These are phyloP conservation scores for Aphanomyces invadans DNA, from an alignment of 352 stramenopile genomes.

Conservation along the genomic window DNA sequence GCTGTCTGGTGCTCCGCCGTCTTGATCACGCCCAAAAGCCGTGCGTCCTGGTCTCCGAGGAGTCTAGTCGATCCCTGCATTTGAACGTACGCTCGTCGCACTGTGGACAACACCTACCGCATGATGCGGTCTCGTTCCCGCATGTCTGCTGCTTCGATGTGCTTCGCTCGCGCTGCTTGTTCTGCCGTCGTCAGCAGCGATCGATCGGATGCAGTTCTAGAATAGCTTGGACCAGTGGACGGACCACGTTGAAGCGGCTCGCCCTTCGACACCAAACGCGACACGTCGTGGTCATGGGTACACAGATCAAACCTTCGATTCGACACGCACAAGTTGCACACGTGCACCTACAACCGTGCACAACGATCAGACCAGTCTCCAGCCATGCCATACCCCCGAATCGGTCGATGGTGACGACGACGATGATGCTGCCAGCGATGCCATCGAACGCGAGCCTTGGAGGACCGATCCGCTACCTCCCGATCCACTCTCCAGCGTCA, in stretches of 20 bases:
- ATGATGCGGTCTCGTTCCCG: conserved; percentile 16
- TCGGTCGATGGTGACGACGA: neutral
- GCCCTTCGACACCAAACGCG: neutral
- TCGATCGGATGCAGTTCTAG: neutral
- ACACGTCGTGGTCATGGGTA: conserved; percentile 11
- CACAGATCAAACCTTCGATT: conserved; percentile 10
- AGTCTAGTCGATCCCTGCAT: conserved; percentile 25
- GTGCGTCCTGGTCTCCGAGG: conserved; percentile 45
- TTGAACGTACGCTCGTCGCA: neutral
- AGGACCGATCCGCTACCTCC: neutral
- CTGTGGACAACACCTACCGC: neutral
- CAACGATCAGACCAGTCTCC: too few species aligned
- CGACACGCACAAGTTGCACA: conserved; percentile 18
- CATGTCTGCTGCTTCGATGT: conserved; percentile 6
- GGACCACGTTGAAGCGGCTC: neutral
- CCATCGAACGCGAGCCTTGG: neutral
- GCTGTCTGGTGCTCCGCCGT: conserved; percentile 50
- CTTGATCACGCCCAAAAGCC: conserved; percentile 53
- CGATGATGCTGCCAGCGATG: neutral
- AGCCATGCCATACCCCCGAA: neutral
- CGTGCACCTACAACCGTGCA: neutral
- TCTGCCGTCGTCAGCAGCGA: neutral
- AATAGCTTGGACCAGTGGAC: neutral
- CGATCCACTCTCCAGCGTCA: neutral
- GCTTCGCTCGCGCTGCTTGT: neutral